Base-by-base conservation (phyloP, 2,329 filamentous ascomycete genomes). In the Mollisia scopiformis region DNA sequence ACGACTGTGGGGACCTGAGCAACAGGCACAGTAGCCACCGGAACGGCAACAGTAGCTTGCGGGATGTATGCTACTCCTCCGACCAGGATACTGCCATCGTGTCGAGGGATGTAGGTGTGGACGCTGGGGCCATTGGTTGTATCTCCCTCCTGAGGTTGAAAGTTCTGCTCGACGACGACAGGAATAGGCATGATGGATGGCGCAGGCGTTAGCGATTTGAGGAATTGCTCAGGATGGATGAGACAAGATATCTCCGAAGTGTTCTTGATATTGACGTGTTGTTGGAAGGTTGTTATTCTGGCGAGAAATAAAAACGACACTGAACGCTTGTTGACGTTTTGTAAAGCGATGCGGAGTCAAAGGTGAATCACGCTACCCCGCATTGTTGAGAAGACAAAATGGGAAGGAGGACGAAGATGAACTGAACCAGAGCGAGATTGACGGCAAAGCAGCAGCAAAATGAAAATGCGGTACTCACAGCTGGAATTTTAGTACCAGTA, bases 141-240 rank as follows among this genome's bases (percentile, higher is more conserved):
- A 66, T 85, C 82, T 3, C 84, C 83, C 16, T 85, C 82, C 28
- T 82, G 84, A 1, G 85, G 85, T 68, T 87, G 82, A 68, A 83
- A 87, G 71, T 84, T 80, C 53, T 82, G 71, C 57, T 80, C 81
- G n/a, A 57, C 19, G n/a, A 57, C 19, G 30, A 51, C 43, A 1
- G 21, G 10, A 14, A 23, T 47, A 47, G 43, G 23, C 43, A 47
- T 47, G 43, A 14, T 16, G 43, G 16, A n/a, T 16, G 21, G 16
- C 39, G n/a, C 39, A 6, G 13, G 23, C 8, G n/a, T 27, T 2
- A 1, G 43, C 16, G 23, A 4, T 27, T 47, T 16, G 43, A 28
- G 43, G 21, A 41, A 41, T 27, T 23, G 25, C 16, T 7, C 6
- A 4, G 21, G 16, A 16, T 27, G 6, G 14, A 47, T 27, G 43